Percentiles rank a stretch among this genome's conserved stretches.
Conservation (phyloP, 257 asterid species). For the Leonotis leonurus region DNA sequence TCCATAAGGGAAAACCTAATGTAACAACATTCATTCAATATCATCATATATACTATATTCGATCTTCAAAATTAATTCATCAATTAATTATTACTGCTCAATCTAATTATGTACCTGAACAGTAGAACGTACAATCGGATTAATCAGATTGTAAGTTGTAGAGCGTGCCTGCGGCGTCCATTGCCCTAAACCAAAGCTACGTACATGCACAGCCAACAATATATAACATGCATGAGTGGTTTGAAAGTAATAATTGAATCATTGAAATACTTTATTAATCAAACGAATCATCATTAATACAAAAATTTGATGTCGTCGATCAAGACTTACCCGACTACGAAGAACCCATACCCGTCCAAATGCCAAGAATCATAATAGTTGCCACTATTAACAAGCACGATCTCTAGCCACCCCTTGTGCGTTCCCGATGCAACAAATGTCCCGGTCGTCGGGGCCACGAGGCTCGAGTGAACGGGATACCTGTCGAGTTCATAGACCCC, state of each 20-base stretch:
- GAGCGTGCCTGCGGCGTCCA: constrained; percentile 39
- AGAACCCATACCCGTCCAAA: constrained; percentile 63
- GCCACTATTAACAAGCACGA: constrained; percentile 41
- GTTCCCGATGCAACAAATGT: constrained; percentile 48
- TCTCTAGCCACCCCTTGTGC: constrained; percentile 63
- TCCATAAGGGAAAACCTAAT: constrained; percentile 57
- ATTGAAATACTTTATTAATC: too few relatives aligned
- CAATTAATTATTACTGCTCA: too few relatives aligned
- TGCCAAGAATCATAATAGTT: constrained; percentile 38
- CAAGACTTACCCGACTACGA: constrained; percentile 50
- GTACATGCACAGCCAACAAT: background rate
- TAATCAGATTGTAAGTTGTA: constrained; percentile 29
- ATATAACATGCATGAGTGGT: background rate
- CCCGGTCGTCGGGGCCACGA: constrained; percentile 15
- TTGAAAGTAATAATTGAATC: too few relatives aligned
- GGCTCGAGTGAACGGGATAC: constrained; percentile 31
- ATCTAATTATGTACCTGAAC: constrained; percentile 51
- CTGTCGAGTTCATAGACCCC: constrained; percentile 46
- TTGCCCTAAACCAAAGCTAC: constrained; percentile 41
- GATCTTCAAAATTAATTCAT: too few relatives aligned
- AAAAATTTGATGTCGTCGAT: background rate
- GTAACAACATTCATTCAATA: background rate
- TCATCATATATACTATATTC: too few relatives aligned
- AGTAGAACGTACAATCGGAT: constrained; percentile 61
- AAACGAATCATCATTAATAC: too few relatives aligned